These are phyloP conservation scores for Aspergillus ochraceus DNA, from an alignment of 2,329 filamentous ascomycete species.

Conservation along the genomic window DNA sequence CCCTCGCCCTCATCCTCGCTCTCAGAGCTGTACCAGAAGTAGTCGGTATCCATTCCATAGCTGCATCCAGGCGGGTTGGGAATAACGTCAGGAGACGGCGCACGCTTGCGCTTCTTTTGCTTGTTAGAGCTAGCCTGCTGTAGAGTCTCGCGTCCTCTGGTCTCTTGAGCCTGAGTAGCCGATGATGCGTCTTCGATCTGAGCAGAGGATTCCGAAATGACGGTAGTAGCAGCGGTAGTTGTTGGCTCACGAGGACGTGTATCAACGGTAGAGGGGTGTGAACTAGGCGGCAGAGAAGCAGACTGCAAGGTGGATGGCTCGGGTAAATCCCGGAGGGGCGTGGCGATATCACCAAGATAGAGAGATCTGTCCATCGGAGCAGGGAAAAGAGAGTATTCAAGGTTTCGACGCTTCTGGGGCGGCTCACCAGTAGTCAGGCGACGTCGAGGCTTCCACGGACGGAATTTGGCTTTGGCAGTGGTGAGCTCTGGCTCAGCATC, in stretches of 20 bases:
- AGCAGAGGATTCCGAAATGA: not conserved
- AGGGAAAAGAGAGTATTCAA: conserved; percentile 31
- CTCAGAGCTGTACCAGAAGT: conserved; percentile 36
- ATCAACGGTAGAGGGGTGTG: not conserved
- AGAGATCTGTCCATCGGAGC: conserved; percentile 22
- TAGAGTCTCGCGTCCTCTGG: conserved; percentile 5
- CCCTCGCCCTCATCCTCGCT: conserved; percentile 29
- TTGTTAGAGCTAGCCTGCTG: conserved; percentile 2
- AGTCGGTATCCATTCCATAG: conserved; percentile 43
- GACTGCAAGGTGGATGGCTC: not conserved
- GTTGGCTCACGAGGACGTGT: not conserved
- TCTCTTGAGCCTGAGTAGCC: not conserved
- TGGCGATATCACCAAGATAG: conserved; percentile 21
- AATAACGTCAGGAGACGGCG: conserved; percentile 41
- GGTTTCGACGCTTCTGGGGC: conserved; percentile 19
- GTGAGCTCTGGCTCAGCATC: not conserved
- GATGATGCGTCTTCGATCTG: conserved; percentile 1
- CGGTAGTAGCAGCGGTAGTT: not conserved
- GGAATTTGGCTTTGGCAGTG: conserved; percentile 6
- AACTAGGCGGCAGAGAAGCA: not conserved
- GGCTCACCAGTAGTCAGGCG: conserved; percentile 16
- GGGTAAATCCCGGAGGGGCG: conserved; percentile 4
- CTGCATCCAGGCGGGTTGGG: conserved; percentile 42
- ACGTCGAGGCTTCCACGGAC: conserved; percentile 8
- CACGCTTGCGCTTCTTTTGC: conserved; percentile 41